A percentile compares a stretch with the other conserved stretches of the same genome.
These are phyloP conservation scores for Solidago caesia DNA, from an alignment of 129 eudicot genomes.

Conservation along the genomic window DNA sequence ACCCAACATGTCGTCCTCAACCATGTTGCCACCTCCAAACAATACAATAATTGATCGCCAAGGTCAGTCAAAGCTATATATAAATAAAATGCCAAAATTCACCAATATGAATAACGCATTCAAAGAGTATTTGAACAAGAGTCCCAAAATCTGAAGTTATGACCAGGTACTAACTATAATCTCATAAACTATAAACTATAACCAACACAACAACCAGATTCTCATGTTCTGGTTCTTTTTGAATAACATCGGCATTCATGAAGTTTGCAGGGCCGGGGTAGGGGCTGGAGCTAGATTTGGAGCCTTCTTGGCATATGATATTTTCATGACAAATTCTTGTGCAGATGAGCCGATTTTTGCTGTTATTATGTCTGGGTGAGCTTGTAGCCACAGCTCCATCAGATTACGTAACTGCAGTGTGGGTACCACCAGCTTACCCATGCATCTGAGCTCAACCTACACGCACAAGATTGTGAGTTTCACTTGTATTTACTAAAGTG, in stretches of 20 bases:
- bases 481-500: background rate
- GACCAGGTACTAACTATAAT: background rate
- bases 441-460: slow-evolving; percentile 75
- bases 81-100: background rate
- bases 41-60: background rate
- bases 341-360: slow-evolving; percentile 77
- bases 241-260: slow-evolving; percentile 11
- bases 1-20: background rate
- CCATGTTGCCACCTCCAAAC: background rate
- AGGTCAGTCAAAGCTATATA: background rate
- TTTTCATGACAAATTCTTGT: slow-evolving; percentile 70
- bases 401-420: slow-evolving; percentile 52
- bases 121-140: slow-evolving; percentile 10
- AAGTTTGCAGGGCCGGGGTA: background rate
- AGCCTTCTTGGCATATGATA: slow-evolving; percentile 54
- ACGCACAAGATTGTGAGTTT: background rate
- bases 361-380: slow-evolving; percentile 49
- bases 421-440: slow-evolving; percentile 70
- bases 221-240: background rate
- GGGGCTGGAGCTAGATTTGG: background rate
- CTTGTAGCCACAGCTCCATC: slow-evolving; percentile 75
- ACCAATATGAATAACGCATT: slow-evolving; percentile 12
- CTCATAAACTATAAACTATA: slow-evolving; percentile 23
- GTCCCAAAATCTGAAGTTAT: background rate
- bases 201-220: background rate